A percentile compares a stretch with the other conserved stretches of the same genome.
Conservation (phyloP, 768 basidiomycete species). For the Leucocoprinus leucothites region DNA sequence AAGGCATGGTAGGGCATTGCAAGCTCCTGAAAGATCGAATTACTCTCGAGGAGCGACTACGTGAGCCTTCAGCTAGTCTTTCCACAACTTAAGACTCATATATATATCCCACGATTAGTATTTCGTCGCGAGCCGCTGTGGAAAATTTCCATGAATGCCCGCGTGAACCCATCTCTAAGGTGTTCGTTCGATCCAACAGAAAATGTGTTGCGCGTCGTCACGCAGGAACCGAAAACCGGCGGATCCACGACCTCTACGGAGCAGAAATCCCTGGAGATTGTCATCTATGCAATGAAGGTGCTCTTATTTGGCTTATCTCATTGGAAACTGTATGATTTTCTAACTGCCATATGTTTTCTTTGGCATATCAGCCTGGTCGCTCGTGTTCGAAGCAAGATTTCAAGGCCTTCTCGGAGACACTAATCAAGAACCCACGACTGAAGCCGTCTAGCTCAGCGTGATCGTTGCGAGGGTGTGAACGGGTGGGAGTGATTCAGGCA, state of each 20-base stretch:
- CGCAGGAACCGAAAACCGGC: conserved; percentile 44
- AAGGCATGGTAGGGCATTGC: conserved; percentile 57
- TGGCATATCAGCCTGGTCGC: conserved; percentile 37
- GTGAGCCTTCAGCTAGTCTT: conserved; percentile 31
- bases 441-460: conserved; percentile 17
- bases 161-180: conserved; percentile 50
- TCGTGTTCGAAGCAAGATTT: conserved; percentile 52
- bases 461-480: background rate
- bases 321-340: background rate
- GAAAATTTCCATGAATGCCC: conserved; percentile 68
- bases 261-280: conserved; percentile 33
- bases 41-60: conserved; percentile 40
- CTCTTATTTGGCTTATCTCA: conserved; percentile 7
- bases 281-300: conserved; percentile 67
- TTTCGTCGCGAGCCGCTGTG: conserved; percentile 70
- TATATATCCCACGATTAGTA: conserved; percentile 33
- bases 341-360: background rate
- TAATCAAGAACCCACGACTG: conserved; percentile 37
- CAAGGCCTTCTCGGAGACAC: conserved; percentile 44
- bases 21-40: conserved; percentile 50
- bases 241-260: conserved; percentile 1
- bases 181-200: conserved; percentile 58
- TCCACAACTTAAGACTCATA: background rate
- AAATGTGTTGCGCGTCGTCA: conserved; percentile 48
- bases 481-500: background rate